Evolutionary conservation across 495 filamentous ascomycete genomes (phyloP).

Genomic region (Cetradonia linearis): DNA sequence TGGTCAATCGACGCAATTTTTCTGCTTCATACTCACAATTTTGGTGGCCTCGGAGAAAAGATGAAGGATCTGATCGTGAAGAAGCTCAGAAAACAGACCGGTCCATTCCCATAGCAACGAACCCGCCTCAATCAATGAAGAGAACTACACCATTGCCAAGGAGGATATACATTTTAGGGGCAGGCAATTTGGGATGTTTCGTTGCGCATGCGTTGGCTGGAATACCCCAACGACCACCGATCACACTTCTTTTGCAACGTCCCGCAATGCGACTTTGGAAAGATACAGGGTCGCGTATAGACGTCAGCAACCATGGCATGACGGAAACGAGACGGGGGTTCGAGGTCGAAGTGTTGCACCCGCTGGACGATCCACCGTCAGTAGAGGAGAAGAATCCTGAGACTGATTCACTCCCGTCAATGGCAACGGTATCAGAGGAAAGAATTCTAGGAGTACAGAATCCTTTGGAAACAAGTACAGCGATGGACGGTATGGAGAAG

Average conservation of each 20-base stretch:
- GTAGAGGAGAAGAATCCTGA: conserved; percentile 13
- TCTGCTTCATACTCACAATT: conserved; percentile 9
- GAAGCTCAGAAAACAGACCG: neutral
- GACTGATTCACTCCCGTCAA: neutral
- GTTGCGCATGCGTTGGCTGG: conserved; percentile 49
- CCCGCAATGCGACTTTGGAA: conserved; percentile 6
- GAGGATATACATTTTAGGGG: conserved; percentile 49
- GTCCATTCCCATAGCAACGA: neutral
- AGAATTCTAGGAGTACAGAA: neutral
- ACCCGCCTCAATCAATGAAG: neutral
- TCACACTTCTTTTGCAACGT: conserved; percentile 47
- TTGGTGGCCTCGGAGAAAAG: conserved; percentile 21
- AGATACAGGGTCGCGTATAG: conserved; percentile 22
- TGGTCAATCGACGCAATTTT: conserved; percentile 4
- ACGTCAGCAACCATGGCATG: conserved; percentile 30
- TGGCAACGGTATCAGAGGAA: neutral
- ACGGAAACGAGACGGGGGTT: conserved; percentile 36
- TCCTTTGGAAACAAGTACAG: neutral
- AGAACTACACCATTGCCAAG: conserved; percentile 2
- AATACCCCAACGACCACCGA: conserved; percentile 46
- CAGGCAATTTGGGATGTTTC: conserved; percentile 49
- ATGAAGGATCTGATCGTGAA: conserved; percentile 2
- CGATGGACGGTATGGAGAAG: too few species aligned
- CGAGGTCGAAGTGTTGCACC: conserved; percentile 39
- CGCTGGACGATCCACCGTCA: conserved; percentile 21